Evolutionary conservation across 306 rosid species (phyloP), one percentile per base, ranked within the genome.

Genomic region (Dalbergia cultrata): DNA sequence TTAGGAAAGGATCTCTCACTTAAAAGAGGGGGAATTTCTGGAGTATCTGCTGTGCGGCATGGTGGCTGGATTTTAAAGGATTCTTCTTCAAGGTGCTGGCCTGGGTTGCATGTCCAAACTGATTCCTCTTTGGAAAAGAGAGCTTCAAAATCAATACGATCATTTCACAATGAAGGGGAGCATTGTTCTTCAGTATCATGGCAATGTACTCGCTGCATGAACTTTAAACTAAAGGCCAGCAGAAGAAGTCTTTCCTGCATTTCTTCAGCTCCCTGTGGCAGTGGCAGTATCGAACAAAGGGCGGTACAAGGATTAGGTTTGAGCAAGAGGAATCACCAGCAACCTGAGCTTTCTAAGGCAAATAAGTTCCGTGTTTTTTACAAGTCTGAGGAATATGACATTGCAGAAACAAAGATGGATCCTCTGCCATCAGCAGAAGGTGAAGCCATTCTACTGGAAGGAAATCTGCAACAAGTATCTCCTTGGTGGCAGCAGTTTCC

Each of bases 401-500:
- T 89, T 61, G 69, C 74, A 6, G 90, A 88, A 56, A 75, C 89
- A 13, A 80, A 87, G 21, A 80, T 87, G 64, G 94, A 94, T 52
- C 68, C 88, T 3, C 53, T 87, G 85, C 76, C 90, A 73, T 80
- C 92, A 72, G 26, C 79, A 70, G 97, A 90, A 13, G 84, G 91
- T 77, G 97, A 91, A 77, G 97, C 97, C 76, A 77, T 89, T 85
- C 82, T 91, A 74, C 72, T 86, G 8, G 91, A 81, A 52, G 92
- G 87, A 72, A 85, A 75, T 81, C 66, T 74, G 74, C 84, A 47
- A 49, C 82, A 84, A 80, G 76, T 41, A 31, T 87, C 92, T 43
- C 81, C 94, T 76, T 88, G 91, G 97, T 83, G 92, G 94, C 89
- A 88, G 84, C 74, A 82, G 66, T 80, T 95, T 87, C 98, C 98